These are phyloP conservation scores for Aspergillus novofumigatus DNA, from an alignment of 2,329 filamentous ascomycete genomes.

Conservation along the genomic window DNA sequence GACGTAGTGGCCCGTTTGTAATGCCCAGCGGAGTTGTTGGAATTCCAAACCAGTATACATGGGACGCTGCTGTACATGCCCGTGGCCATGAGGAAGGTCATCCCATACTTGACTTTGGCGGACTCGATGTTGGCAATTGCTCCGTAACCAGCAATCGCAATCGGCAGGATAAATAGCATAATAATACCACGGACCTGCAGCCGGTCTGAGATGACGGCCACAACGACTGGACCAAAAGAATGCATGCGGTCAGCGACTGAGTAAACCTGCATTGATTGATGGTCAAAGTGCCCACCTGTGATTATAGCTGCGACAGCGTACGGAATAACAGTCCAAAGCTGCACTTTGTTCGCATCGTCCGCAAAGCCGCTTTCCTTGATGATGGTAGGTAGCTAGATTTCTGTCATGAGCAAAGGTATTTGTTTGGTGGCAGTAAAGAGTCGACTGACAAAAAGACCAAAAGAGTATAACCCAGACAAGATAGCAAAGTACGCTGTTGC, in stretches of 20 bases:
- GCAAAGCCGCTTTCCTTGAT: slow-evolving; percentile 55
- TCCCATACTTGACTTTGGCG: slow-evolving; percentile 56
- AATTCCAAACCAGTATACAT: slow-evolving; percentile 61
- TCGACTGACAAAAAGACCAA: slow-evolving; percentile 57
- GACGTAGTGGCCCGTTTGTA: slow-evolving; percentile 67
- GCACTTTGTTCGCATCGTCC: slow-evolving; percentile 53
- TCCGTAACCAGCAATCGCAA: slow-evolving; percentile 63
- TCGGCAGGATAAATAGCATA: slow-evolving; percentile 60
- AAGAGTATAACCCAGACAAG: slow-evolving; percentile 56
- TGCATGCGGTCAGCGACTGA: neutral
- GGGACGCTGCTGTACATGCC: slow-evolving; percentile 63
- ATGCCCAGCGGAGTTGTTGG: slow-evolving; percentile 65
- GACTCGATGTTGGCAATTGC: slow-evolving; percentile 55
- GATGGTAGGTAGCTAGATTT: slow-evolving; percentile 56
- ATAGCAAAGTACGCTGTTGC: slow-evolving; percentile 60
- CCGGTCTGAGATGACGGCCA: slow-evolving; percentile 58
- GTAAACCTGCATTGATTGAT: neutral
- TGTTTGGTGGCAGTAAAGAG: neutral
- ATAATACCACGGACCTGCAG: slow-evolving; percentile 56
- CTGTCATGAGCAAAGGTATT: neutral
- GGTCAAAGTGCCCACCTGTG: slow-evolving; percentile 41
- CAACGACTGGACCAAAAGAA: slow-evolving; percentile 15
- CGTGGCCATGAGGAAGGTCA: slow-evolving; percentile 65
- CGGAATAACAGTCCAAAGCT: slow-evolving; percentile 61
- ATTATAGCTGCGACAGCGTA: slow-evolving; percentile 58